Evolutionary conservation across 805 yeast genomes (phyloP).

Genomic region (Brettanomyces bruxellensis): DNA sequence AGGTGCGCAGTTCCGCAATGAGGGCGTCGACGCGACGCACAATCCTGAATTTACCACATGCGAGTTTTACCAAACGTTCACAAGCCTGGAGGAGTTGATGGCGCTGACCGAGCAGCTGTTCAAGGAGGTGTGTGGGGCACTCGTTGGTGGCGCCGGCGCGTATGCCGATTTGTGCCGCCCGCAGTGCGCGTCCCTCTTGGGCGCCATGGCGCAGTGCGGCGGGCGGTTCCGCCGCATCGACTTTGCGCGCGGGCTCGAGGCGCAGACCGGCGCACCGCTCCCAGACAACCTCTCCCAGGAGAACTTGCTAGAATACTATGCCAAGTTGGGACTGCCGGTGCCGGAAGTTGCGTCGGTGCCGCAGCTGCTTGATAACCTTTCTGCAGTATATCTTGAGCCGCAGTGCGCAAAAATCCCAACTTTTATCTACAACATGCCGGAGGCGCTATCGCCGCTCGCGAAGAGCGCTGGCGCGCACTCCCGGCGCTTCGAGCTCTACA

Average conservation of each 20-base stretch:
- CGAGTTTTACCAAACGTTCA: slow-evolving; percentile 76
- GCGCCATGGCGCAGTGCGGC: slow-evolving; percentile 8
- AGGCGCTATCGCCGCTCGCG: slow-evolving; percentile 78
- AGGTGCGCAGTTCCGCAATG: slow-evolving; percentile 82
- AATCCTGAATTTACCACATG: slow-evolving; percentile 91
- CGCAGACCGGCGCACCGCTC: slow-evolving; percentile 36
- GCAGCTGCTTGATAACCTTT: slow-evolving; percentile 56
- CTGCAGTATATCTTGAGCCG: slow-evolving; percentile 57
- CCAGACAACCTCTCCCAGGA: slow-evolving; percentile 37
- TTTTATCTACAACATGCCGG: slow-evolving; percentile 76
- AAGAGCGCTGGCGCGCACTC: slow-evolving; percentile 51
- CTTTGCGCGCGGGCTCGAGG: slow-evolving; percentile 57
- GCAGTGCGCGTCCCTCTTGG: slow-evolving; percentile 12
- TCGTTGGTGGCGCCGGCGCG: slow-evolving; percentile 15
- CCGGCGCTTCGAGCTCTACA: slow-evolving; percentile 75
- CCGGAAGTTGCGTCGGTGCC: slow-evolving; percentile 41
- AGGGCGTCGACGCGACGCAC: slow-evolving; percentile 87
- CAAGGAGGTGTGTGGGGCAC: slow-evolving; percentile 25
- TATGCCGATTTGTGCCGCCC: slow-evolving; percentile 13
- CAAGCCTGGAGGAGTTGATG: slow-evolving; percentile 60
- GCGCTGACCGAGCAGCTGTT: slow-evolving; percentile 52
- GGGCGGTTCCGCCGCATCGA: slow-evolving; percentile 40
- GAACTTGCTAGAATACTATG: slow-evolving; percentile 32
- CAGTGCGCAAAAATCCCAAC: slow-evolving; percentile 51
- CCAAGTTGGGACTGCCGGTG: slow-evolving; percentile 24